Conservation (phyloP, 768 basidiomycete species). For the Mycena haematopus region DNA sequence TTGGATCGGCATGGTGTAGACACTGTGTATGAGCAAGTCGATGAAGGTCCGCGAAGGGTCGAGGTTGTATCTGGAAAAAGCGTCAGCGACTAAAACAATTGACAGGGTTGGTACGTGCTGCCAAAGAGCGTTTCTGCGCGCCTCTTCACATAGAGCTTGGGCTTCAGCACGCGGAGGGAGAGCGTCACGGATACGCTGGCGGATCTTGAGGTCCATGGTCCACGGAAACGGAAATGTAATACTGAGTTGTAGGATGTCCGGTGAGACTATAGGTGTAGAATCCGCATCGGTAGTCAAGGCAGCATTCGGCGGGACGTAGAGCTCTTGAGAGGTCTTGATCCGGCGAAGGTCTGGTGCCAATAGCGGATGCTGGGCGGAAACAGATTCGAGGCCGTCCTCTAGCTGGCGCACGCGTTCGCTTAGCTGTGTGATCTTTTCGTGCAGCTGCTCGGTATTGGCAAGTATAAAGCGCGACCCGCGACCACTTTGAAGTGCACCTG, state of each 20-base stretch:
- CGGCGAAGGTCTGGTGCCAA: slow-evolving; percentile 62
- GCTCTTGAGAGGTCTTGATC: slow-evolving; percentile 72
- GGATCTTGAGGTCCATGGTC: slow-evolving; percentile 66
- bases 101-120: slow-evolving; percentile 54
- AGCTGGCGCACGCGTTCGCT: slow-evolving; percentile 69
- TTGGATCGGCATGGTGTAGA: slow-evolving; percentile 65
- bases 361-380: slow-evolving; percentile 62
- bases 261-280: slow-evolving; percentile 44
- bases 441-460: slow-evolving; percentile 70
- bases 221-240: slow-evolving; percentile 75
- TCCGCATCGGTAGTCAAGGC: slow-evolving; percentile 13
- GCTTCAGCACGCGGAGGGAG: slow-evolving; percentile 68
- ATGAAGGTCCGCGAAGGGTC: slow-evolving; percentile 75
- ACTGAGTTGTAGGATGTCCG: slow-evolving; percentile 63
- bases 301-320: slow-evolving; percentile 48
- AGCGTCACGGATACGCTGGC: slow-evolving; percentile 66
- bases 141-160: slow-evolving; percentile 64
- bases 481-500: slow-evolving; percentile 30
- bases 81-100: slow-evolving; percentile 23
- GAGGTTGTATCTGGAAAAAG: slow-evolving; percentile 60
- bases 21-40: slow-evolving; percentile 71
- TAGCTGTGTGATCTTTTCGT: slow-evolving; percentile 54
- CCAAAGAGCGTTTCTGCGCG: slow-evolving; percentile 73
- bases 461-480: slow-evolving; percentile 60
- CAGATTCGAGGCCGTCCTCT: slow-evolving; percentile 60